Base-by-base conservation (phyloP, 1,139 yeast species). In the Geotrichum armillariae region DNA sequence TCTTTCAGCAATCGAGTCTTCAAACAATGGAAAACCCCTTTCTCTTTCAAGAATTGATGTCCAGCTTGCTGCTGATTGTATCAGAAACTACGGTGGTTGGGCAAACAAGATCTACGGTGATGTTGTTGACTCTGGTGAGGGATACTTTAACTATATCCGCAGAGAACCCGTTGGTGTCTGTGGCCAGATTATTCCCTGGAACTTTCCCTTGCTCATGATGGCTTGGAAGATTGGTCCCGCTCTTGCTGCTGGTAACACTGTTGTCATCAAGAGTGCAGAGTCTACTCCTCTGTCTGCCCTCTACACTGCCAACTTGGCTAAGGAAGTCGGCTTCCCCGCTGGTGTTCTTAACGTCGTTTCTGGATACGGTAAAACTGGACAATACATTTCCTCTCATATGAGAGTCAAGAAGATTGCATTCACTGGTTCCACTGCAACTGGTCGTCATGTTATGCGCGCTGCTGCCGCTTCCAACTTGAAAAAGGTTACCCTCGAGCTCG, bases 151-250 rank as follows among this genome's bases (percentile, higher is more conserved):
- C 60, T 83, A 79, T 69, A 71, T 77, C 47, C 72, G 72, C 59
- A 71, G 74, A 57, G 91, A 84, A 69, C 90, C 93, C 57, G 68
- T 84, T 59, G 93, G 93, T 63, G 91, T 85, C 49, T 83, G 90
- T 71, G 94, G 91, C 52, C 88, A 83, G 68, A 82, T 85, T 60
- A 84, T 87, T 60, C 95, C 95, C 60, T 87, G 95, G 95, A 87
- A 87, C 71, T 87, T 86, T 80, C 95, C 95, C 57, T 71, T 87
- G 56, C 74, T 85, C 67, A 85, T 85, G 88, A 80, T 83, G 70
- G 71, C 88, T 27, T 85, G 93, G 94, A 85, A 85, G 70, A 74
- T 85, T 55, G 91, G 85, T 54, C 93, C 93, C 51, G 91, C 90
- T 54, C 71, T 85, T 60, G 87, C 88, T 55, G 76, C 90, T 55